These are phyloP conservation scores for Fomitopsis serialis DNA, from an alignment of 768 basidiomycete species.

Conservation along the genomic window DNA sequence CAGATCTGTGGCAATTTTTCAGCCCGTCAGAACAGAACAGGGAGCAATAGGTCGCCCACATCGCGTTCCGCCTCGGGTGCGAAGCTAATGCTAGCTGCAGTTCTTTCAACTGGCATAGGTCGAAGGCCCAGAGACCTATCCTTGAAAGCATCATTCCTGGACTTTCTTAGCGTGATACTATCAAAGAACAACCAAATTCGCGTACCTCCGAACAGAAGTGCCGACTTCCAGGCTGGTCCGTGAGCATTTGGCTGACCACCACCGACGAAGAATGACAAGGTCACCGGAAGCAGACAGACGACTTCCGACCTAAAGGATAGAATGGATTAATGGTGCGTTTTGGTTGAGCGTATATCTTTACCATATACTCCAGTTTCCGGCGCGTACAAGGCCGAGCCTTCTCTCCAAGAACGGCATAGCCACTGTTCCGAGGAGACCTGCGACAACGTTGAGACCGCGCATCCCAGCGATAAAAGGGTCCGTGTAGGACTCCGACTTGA, in stretches of 20 bases:
- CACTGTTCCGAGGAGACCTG: conserved; percentile 42
- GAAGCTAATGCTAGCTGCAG: conserved; percentile 38
- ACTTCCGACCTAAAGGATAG: conserved; percentile 29
- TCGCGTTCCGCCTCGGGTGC: conserved; percentile 40
- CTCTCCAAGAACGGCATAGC: conserved; percentile 36
- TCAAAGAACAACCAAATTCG: not conserved
- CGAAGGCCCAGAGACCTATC: conserved; percentile 49
- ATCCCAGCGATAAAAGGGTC: conserved; percentile 47
- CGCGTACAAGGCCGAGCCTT: conserved; percentile 38
- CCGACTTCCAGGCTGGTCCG: conserved; percentile 27
- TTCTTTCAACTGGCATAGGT: conserved; percentile 44
- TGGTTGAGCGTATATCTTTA: conserved; percentile 14
- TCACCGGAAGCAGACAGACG: conserved; percentile 38
- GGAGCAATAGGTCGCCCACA: conserved; percentile 28
- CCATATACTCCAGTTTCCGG: conserved; percentile 49
- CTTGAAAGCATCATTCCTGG: conserved; percentile 41
- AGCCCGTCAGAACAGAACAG: not conserved
- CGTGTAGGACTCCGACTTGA: conserved; percentile 38
- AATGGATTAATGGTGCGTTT: not conserved
- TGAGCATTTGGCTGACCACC: conserved; percentile 15
- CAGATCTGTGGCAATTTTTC: conserved; percentile 17
- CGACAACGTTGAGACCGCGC: conserved; percentile 39
- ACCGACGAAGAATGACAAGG: conserved; percentile 34
- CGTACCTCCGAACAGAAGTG: conserved; percentile 39
- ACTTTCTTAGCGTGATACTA: not conserved